phyloP scores from a whole-genome alignment of 192 early-diverging fungal species.

The Dispira simplex region DNA sequence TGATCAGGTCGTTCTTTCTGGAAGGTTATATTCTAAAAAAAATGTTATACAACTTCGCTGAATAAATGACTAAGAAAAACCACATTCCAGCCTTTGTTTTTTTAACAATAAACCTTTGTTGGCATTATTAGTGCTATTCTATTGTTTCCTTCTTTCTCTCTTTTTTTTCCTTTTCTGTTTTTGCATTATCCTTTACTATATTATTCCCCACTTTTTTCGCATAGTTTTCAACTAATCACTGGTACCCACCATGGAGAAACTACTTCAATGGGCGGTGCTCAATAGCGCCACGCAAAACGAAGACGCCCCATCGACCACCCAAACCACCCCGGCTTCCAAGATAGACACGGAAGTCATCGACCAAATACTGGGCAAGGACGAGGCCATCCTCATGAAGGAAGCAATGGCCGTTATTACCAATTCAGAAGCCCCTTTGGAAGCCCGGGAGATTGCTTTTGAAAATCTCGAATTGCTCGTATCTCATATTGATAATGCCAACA shows the following conservation, averaged over 20 bases:
- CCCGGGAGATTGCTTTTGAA: constrained; percentile 71
- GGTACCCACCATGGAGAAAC: constrained; percentile 33
- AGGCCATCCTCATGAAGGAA: constrained; percentile 74
- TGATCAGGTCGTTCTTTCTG: no score
- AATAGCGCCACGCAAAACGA: constrained; percentile 60
- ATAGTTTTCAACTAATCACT: no score
- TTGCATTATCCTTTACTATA: no score
- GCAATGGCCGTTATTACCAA: constrained; percentile 55
- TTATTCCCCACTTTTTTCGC: no score
- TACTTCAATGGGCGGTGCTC: constrained; percentile 71
- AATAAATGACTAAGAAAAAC: no score
- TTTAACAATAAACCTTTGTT: no score
- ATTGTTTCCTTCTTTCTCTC: no score
- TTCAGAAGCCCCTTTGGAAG: constrained; percentile 35
- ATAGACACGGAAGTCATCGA: constrained; percentile 81
- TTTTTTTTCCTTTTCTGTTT: no score
- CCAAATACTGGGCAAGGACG: constrained; percentile 84
- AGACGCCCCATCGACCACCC: constrained; percentile 32
- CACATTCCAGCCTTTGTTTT: no score
- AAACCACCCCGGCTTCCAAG: constrained; percentile 16
- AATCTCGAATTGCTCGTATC: constrained; percentile 86
- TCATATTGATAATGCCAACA: constrained; percentile 78
- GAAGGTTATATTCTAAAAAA: no score
- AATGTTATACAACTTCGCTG: no score
- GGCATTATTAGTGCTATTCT: no score